Conservation (phyloP, 768 basidiomycete species). For the Boletus huronensis region DNA sequence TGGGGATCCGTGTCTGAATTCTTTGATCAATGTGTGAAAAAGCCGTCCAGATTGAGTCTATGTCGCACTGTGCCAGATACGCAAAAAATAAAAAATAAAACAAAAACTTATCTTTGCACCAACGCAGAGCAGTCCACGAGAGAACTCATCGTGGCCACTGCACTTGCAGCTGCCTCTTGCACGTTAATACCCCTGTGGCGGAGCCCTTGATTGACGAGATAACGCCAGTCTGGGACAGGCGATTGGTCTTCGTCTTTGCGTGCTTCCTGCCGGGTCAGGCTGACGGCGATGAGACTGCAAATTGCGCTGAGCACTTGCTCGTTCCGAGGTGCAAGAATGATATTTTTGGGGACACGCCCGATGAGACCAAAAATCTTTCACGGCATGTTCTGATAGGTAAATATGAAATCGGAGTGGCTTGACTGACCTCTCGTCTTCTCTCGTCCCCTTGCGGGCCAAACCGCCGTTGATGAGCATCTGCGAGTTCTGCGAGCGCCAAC, state of each 20-base stretch:
- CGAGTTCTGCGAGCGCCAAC: conserved; percentile 69
- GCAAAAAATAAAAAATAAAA: conserved; percentile 21
- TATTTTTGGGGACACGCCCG: conserved; percentile 50
- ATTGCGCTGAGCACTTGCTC: conserved; percentile 69
- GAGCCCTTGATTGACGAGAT: conserved; percentile 66
- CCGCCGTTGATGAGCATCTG: conserved; percentile 47
- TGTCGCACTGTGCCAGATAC: background rate
- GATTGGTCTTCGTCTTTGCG: conserved; percentile 35
- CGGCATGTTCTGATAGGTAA: background rate
- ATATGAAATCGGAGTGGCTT: background rate
- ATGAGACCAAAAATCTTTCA: conserved; percentile 66
- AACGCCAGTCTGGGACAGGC: conserved; percentile 58
- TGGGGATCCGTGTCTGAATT: conserved; percentile 51
- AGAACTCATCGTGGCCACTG: conserved; percentile 66
- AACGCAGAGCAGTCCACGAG: conserved; percentile 61
- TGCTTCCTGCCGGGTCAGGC: conserved; percentile 58
- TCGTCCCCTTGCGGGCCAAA: conserved; percentile 33
- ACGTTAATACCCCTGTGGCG: conserved; percentile 61
- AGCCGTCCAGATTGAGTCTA: conserved; percentile 17
- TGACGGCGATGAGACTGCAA: conserved; percentile 65
- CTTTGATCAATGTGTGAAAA: conserved; percentile 56
- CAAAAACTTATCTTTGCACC: conserved; percentile 67
- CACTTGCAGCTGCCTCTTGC: conserved; percentile 74
- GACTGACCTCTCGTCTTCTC: conserved; percentile 43
- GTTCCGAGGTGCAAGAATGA: conserved; percentile 62